Conservation (phyloP, 768 basidiomycete species). For the Rhodotorula toruloides region DNA sequence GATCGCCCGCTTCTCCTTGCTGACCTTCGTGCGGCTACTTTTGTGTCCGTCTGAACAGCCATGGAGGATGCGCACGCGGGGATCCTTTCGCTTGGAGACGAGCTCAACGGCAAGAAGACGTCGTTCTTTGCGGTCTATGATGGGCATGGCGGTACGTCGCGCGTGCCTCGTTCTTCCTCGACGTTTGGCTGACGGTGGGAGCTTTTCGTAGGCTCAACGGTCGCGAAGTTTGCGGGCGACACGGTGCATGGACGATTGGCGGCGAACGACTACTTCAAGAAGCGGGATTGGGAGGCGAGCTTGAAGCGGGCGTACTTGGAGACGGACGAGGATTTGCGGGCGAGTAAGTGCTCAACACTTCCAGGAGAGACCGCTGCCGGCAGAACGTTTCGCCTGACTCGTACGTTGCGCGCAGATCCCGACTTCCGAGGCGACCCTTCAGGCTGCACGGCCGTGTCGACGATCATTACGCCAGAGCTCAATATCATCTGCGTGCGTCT, state of each 20-base stretch:
- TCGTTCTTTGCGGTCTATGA: slow-evolving; percentile 97
- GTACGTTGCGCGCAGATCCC: slow-evolving; percentile 57
- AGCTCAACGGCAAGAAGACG: slow-evolving; percentile 32
- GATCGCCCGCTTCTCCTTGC: background rate
- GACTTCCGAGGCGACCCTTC: slow-evolving; percentile 84
- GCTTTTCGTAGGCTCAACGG: slow-evolving; percentile 59
- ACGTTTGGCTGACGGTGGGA: background rate
- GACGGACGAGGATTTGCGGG: slow-evolving; percentile 88
- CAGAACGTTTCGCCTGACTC: slow-evolving; percentile 8
- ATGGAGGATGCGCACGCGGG: slow-evolving; percentile 90
- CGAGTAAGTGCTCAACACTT: slow-evolving; percentile 52
- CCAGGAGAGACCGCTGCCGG: slow-evolving; percentile 45
- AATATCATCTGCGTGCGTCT: slow-evolving; percentile 55
- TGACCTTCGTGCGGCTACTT: slow-evolving; percentile 3
- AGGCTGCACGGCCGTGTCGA: slow-evolving; percentile 91
- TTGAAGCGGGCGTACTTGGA: slow-evolving; percentile 85
- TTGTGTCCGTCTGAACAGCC: slow-evolving; percentile 53
- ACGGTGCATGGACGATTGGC: slow-evolving; percentile 73
- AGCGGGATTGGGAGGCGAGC: slow-evolving; percentile 65
- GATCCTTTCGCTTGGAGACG: slow-evolving; percentile 35
- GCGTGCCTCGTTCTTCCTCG: background rate
- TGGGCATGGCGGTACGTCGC: slow-evolving; percentile 81
- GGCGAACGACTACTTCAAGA: slow-evolving; percentile 65
- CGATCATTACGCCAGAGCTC: slow-evolving; percentile 68
- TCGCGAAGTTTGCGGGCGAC: slow-evolving; percentile 80